phyloP scores from a whole-genome alignment of 208 protist genomes.

The Leishmania amazonensis region DNA sequence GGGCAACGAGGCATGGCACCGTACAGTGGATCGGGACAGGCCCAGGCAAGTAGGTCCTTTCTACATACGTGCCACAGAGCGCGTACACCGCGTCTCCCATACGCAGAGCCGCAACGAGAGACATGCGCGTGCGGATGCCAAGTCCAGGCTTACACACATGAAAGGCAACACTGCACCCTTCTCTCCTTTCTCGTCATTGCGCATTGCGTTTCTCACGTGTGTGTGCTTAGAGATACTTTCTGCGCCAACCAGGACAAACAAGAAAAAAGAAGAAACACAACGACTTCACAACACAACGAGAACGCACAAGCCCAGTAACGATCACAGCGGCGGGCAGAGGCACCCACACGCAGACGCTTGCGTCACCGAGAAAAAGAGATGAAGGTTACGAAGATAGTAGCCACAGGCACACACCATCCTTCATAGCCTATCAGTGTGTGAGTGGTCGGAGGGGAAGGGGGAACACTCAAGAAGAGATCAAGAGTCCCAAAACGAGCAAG shows the following conservation, averaged over 20 bases:
- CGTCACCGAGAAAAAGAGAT: background rate
- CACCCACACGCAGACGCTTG: background rate
- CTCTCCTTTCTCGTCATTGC: too few relatives aligned
- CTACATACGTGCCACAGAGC: background rate
- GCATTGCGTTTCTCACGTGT: background rate
- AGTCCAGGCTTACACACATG: background rate
- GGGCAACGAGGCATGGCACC: background rate
- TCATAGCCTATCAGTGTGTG: background rate
- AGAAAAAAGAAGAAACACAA: background rate
- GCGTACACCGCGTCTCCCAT: background rate
- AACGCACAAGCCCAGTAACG: background rate
- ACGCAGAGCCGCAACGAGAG: background rate
- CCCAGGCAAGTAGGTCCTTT: background rate
- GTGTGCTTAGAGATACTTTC: background rate
- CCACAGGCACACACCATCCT: background rate
- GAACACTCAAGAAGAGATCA: background rate
- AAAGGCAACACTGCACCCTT: background rate
- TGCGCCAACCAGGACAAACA: background rate
- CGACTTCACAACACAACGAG: background rate
- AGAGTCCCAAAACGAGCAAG: background rate
- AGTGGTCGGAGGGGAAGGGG: background rate
- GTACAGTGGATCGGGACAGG: background rate
- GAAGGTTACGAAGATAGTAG: background rate
- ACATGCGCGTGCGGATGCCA: background rate
- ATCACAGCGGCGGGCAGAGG: background rate